Percentiles rank a stretch among this genome's conserved stretches.
Conservation (phyloP, 805 yeast species). For the Vanderwaltozyma yarrowii region DNA sequence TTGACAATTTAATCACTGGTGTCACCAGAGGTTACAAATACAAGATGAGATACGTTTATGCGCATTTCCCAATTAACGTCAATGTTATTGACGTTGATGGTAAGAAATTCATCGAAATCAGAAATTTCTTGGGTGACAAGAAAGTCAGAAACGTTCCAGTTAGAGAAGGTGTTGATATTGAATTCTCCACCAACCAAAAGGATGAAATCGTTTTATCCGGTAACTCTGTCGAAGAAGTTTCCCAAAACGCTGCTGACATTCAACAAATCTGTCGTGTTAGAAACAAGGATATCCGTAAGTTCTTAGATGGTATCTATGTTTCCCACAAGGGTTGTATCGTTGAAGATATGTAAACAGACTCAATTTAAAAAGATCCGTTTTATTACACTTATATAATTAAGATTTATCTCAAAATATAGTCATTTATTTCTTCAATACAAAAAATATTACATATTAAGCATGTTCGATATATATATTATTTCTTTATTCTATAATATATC, state of each 20-base stretch:
- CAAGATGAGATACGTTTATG: constrained; percentile 99
- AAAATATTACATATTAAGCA: not conserved
- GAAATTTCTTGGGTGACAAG: constrained; percentile 99
- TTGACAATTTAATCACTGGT: constrained; percentile 93
- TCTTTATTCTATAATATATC: no score
- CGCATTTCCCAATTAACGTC: constrained; percentile 99
- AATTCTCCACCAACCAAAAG: constrained; percentile 74
- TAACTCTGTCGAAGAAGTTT: constrained; percentile 58
- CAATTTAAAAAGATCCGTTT: no score
- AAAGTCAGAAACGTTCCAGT: constrained; percentile 83
- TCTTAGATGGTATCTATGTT: constrained; percentile 99
- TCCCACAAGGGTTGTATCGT: constrained; percentile 87
- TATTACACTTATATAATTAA: no score
- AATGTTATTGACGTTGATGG: constrained; percentile 79
- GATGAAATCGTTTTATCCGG: constrained; percentile 91
- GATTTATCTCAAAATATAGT: not conserved
- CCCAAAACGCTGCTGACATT: constrained; percentile 97
- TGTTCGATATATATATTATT: no score
- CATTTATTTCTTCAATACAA: not conserved
- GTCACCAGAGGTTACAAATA: constrained; percentile 98
- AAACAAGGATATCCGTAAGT: constrained; percentile 99
- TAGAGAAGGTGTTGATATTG: constrained; percentile 81
- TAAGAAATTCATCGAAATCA: constrained; percentile 74
- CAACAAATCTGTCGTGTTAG: constrained; percentile 98
- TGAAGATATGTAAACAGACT: constrained; percentile 40